These are phyloP conservation scores for Helicocarpus griseus DNA, from an alignment of 2,329 filamentous ascomycete genomes.

Conservation along the genomic window DNA sequence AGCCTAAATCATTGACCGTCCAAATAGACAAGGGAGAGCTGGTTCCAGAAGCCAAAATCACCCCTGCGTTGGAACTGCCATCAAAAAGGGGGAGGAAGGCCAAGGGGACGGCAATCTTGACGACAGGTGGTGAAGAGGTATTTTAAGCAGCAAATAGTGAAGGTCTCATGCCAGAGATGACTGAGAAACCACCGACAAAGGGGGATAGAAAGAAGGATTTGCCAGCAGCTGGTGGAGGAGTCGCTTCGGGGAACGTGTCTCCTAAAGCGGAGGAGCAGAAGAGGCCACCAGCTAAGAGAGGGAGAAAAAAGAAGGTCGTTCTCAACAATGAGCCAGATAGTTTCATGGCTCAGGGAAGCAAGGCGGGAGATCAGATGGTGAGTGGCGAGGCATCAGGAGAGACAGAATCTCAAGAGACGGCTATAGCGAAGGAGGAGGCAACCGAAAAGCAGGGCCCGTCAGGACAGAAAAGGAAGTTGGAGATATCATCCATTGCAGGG, in stretches of 20 bases:
- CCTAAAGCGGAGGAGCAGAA: background rate
- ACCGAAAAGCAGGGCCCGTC: background rate
- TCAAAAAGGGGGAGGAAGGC: background rate
- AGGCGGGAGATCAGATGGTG: background rate
- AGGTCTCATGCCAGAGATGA: background rate
- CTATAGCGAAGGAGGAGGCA: background rate
- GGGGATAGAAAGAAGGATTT: background rate
- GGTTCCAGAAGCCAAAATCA: background rate
- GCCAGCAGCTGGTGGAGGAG: background rate
- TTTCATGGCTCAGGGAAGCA: too few relatives aligned
- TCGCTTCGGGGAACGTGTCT: background rate
- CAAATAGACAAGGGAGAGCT: background rate
- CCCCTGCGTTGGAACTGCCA: too few relatives aligned
- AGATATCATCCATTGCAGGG: background rate
- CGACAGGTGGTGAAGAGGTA: too few relatives aligned
- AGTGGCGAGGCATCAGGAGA: too few relatives aligned
- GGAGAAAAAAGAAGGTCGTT: background rate
- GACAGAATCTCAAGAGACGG: background rate
- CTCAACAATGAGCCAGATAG: background rate
- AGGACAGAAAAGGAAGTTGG: background rate
- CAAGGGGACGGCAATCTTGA: background rate
- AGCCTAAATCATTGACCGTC: too few relatives aligned
- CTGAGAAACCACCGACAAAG: background rate
- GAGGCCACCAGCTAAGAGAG: background rate
- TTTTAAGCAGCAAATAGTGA: background rate